Evolutionary conservation across 176 grass and related monocot genomes (phyloP).

Genomic region (Guadua angustifolia): DNA sequence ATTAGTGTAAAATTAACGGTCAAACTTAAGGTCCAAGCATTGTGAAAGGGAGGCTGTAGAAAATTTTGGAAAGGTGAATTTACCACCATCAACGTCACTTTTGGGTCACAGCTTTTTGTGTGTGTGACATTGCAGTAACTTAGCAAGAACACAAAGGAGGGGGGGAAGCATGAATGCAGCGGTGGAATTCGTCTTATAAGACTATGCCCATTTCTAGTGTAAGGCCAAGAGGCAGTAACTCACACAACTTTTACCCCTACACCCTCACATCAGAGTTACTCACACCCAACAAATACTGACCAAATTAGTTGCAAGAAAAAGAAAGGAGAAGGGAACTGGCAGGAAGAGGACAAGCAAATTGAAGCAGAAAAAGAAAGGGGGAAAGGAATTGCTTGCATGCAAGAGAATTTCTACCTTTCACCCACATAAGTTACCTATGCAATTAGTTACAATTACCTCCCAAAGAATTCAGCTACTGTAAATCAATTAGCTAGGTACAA

Average conservation of each 20-base stretch:
- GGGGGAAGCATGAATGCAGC: background rate
- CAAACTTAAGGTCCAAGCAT: no score
- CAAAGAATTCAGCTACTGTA: background rate
- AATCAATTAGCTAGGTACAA: background rate
- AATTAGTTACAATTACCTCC: background rate
- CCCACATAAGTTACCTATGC: background rate
- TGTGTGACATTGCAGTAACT: background rate
- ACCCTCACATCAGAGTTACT: constrained; percentile 31
- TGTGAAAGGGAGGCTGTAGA: background rate
- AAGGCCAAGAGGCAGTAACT: constrained; percentile 27
- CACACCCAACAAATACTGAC: constrained; percentile 11
- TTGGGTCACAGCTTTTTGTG: background rate
- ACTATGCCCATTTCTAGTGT: constrained; percentile 37
- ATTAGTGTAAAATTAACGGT: no score
- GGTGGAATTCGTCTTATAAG: background rate
- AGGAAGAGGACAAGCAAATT: constrained; percentile 39
- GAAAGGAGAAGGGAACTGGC: constrained; percentile 1
- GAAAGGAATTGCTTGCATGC: constrained; percentile 30
- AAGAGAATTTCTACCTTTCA: background rate
- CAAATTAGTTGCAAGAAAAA: constrained; percentile 24
- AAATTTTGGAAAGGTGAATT: background rate
- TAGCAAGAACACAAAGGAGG: background rate
- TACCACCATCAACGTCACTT: background rate
- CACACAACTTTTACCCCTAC: background rate
- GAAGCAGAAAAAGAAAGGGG: background rate